Percentiles rank a stretch among this genome's conserved stretches.
These are phyloP conservation scores for Plenodomus lindquistii DNA, from an alignment of 2,329 filamentous ascomycete species.

Conservation along the genomic window DNA sequence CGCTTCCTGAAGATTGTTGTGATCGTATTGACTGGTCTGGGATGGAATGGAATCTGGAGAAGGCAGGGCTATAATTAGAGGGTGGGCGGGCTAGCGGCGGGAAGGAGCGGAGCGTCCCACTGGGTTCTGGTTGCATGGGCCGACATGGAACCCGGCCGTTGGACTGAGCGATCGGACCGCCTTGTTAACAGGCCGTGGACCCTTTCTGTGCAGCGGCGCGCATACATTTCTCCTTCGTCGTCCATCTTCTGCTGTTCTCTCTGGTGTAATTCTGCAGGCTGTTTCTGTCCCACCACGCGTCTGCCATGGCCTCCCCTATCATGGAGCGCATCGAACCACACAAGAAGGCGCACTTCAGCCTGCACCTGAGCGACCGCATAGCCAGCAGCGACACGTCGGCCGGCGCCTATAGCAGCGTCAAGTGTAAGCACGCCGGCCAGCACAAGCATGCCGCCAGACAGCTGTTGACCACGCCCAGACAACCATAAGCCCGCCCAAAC, in stretches of 20 bases:
- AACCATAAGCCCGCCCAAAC: conserved; percentile 51
- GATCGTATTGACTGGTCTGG: background rate
- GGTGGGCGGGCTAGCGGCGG: background rate
- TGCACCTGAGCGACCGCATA: conserved; percentile 43
- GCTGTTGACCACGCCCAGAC: conserved; percentile 26
- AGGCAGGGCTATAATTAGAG: background rate
- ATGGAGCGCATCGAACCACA: conserved; percentile 44
- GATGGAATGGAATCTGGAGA: background rate
- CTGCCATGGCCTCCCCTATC: conserved; percentile 45
- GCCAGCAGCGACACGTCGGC: conserved; percentile 20
- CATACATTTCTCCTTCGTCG: no score
- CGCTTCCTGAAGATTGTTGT: background rate
- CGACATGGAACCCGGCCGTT: background rate
- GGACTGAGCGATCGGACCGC: background rate
- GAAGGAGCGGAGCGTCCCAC: background rate
- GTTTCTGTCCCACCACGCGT: background rate
- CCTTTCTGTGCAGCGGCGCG: background rate
- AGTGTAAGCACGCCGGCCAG: conserved; percentile 30
- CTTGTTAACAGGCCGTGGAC: background rate
- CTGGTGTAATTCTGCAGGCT: no score
- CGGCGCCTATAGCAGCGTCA: conserved; percentile 35
- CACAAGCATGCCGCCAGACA: background rate
- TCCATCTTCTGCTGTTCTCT: background rate
- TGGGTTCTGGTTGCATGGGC: background rate
- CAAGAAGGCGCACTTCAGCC: conserved; percentile 44